phyloP scores from a whole-genome alignment of 78 protist species.

The Pelomyxa schiedti region DNA sequence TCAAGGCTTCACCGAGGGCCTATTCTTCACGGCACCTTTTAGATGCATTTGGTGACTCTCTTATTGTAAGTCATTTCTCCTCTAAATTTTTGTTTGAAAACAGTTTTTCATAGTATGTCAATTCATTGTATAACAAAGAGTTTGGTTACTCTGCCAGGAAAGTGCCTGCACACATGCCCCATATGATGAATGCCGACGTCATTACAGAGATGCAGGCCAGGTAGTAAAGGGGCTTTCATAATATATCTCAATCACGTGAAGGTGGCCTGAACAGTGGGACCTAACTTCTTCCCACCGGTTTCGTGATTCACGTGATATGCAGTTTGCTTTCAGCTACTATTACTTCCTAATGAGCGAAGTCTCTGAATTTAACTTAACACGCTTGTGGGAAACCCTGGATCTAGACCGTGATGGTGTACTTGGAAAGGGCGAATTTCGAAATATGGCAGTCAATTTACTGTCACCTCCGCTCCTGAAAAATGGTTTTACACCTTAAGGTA shows the following conservation, averaged over 20 bases:
- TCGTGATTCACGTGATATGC: constrained; percentile 72
- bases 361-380: no score
- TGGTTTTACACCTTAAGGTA: background rate
- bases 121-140: constrained; percentile 39
- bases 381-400: constrained; percentile 46
- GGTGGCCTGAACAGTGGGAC: constrained; percentile 66
- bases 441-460: constrained; percentile 25
- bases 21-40: constrained; percentile 20
- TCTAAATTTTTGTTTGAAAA: no score
- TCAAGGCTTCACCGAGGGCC: no score
- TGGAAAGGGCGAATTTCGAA: constrained; percentile 48
- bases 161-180: constrained; percentile 95
- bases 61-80: no score
- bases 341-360: constrained; percentile 73
- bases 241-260: no score
- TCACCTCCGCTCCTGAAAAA: constrained; percentile 22
- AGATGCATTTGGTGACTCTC: constrained; percentile 52
- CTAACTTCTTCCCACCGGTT: constrained; percentile 66
- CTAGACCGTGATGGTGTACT: constrained; percentile 42
- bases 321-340: constrained; percentile 78
- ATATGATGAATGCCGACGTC: constrained; percentile 66
- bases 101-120: no score
- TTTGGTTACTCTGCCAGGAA: constrained; percentile 60
- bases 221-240: no score
- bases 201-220: constrained; percentile 56